A percentile compares a stretch with the other conserved stretches of the same genome.
Evolutionary conservation across 2,329 filamentous ascomycete species (phyloP).

Genomic region (Trichoderma sp.): DNA sequence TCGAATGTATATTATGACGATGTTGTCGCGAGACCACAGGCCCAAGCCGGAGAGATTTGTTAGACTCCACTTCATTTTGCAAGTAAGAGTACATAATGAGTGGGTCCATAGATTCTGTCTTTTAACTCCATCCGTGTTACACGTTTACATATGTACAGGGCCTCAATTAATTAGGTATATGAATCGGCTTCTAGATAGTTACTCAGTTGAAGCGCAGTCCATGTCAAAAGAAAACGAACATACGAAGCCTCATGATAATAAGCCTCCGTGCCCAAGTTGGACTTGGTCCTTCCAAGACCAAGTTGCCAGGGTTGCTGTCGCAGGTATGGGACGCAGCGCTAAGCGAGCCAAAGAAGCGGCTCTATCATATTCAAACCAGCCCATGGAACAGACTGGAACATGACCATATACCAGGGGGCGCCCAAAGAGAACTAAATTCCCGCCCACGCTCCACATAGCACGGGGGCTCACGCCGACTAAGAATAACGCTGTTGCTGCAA

Average conservation of each 20-base stretch:
- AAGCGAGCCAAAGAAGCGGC: not conserved
- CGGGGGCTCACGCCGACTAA: not conserved
- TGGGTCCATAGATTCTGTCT: not conserved
- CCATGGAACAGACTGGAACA: not conserved
- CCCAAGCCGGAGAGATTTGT: not conserved
- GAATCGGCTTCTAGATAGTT: not conserved
- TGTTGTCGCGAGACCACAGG: not conserved
- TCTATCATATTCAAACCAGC: not conserved
- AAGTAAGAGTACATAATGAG: not conserved
- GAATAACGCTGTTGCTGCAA: not conserved
- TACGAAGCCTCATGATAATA: not conserved
- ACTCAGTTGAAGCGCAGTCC: not conserved
- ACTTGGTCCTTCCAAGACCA: not conserved
- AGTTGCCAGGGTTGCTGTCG: not conserved
- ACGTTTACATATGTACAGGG: not conserved
- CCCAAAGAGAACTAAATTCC: not conserved
- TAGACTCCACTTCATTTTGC: not conserved
- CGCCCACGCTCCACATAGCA: not conserved
- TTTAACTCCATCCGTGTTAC: not conserved
- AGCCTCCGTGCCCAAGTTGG: not conserved
- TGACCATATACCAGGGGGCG: not conserved
- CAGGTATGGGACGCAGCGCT: not conserved
- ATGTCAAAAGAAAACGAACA: not conserved
- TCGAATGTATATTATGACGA: not conserved
- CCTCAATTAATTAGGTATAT: not conserved